Evolutionary conservation across 345 rosid genomes (phyloP).

Genomic region (Erodium maritimum): DNA sequence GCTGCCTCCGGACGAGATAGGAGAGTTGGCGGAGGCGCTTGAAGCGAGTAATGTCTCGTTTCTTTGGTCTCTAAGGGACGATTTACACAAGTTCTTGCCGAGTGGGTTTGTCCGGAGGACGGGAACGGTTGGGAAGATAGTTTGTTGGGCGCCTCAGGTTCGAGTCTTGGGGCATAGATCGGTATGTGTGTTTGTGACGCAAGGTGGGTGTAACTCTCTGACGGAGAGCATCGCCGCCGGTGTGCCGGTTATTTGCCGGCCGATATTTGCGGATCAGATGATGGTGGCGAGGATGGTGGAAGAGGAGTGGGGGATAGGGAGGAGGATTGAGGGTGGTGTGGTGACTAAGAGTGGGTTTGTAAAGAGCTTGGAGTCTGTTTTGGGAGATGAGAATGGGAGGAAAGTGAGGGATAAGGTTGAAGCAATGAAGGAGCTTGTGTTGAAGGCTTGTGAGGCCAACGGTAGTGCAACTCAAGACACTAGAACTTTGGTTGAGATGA

Average conservation of each 20-base stretch:
- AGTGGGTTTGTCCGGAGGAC: no score
- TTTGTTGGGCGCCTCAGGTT: no score
- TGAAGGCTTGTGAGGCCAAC: conserved; percentile 14
- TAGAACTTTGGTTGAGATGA: conserved; percentile 18
- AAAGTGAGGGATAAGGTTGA: conserved; percentile 21
- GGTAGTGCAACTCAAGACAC: conserved; percentile 35
- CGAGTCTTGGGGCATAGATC: conserved; percentile 39
- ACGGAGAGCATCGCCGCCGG: conserved; percentile 33
- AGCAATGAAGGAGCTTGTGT: conserved; percentile 19
- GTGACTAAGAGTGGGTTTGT: conserved; percentile 20
- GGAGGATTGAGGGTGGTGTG: conserved; percentile 32
- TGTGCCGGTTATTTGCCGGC: conserved; percentile 42
- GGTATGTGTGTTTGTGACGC: conserved; percentile 46
- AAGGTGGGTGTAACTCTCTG: conserved; percentile 41
- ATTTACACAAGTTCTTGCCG: conserved; percentile 8
- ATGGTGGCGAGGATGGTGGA: conserved; percentile 28
- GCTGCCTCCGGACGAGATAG: conserved; percentile 35
- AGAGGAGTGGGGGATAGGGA: conserved; percentile 30
- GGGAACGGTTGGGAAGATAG: no score
- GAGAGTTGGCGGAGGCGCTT: conserved; percentile 38
- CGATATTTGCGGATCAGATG: conserved; percentile 40
- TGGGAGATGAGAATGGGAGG: conserved; percentile 25
- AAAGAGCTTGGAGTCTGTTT: conserved; percentile 17
- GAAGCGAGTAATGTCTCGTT: conserved; percentile 26
- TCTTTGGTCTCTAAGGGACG: conserved; percentile 55